Base-by-base conservation (phyloP, 495 filamentous ascomycete species). In the Penicillium steckii region DNA sequence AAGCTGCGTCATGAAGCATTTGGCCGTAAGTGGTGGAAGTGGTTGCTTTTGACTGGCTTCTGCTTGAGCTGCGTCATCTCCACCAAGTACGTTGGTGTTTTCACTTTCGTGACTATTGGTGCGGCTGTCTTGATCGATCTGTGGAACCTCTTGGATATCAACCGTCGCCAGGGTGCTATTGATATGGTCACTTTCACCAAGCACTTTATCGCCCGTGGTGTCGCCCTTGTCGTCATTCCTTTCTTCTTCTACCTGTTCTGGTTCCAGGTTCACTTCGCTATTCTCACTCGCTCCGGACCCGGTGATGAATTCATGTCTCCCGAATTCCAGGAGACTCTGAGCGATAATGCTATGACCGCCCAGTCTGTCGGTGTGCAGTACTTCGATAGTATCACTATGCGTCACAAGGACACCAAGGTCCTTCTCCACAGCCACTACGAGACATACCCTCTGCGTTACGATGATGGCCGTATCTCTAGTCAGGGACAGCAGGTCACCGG, bases 231-330 rank as follows among this genome's bases (percentile, higher is more conserved):
- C 57, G 61, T 95, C 37, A 80, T 97, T 44, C 94, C 94, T 29
- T 96, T 97, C 81, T 80, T 97, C 59, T 94, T 97, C 71, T 98
- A 97, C 68, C 81, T 98, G 24, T 98, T 98, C 79, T 98, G 95
- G 95, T 98, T 98, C 84, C 94, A 97, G 77, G 91, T 97, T 25
- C 94, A 98, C 72, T 97, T 98, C 67, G 79, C 90, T 21, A 89
- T 98, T 60, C 78, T 98, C 46, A 87, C 76, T 33, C 81, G 86
- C 44, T 97, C 92, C 29, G 94, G 94, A 25, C 94, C 94, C 38
- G 94, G 94, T 33, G 95, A 98, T 62, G 94, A 98, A 53, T 98
- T 98, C 75, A 98, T 98, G 94, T 90, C 86, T 10, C 94, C 94
- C 3, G 91, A 93, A 57, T 98, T 98, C 74, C 94, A 98, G 72